Evolutionary conservation across 192 early-diverging fungal genomes (phyloP).

Genomic region (Coemansia sp.): DNA sequence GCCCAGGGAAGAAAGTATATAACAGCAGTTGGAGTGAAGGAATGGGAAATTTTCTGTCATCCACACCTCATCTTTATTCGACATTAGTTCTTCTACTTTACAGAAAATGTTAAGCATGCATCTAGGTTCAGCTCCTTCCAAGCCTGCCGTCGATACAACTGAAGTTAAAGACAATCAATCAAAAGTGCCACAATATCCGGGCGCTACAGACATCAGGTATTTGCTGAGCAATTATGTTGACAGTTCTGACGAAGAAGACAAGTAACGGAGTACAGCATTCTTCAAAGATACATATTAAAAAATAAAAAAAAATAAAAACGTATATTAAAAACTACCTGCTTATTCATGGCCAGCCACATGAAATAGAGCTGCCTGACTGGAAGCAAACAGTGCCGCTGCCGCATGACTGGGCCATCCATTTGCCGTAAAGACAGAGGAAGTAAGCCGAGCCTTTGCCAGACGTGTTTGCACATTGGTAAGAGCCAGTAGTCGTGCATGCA

Average conservation of each 20-base stretch:
- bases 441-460: conserved; percentile 22
- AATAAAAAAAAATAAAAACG: conserved; percentile 2
- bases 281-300: too few relatives aligned
- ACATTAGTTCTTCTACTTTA: background rate
- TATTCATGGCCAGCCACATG: conserved; percentile 29
- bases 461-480: conserved; percentile 21
- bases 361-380: conserved; percentile 23
- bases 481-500: conserved; percentile 10
- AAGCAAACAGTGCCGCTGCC: conserved; percentile 31
- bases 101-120: background rate
- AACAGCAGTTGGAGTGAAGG: too few relatives aligned
- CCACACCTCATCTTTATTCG: background rate
- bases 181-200: too few relatives aligned
- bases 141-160: too few relatives aligned
- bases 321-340: too few relatives aligned
- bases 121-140: background rate
- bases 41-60: too few relatives aligned
- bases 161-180: background rate
- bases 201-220: too few relatives aligned
- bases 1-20: too few relatives aligned
- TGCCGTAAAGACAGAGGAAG: conserved; percentile 34
- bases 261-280: too few relatives aligned
- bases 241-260: too few relatives aligned
- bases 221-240: background rate
- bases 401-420: conserved; percentile 22